A percentile compares a stretch with the other conserved stretches of the same genome.
phyloP scores from a whole-genome alignment of 2,329 filamentous ascomycete genomes.

The Onygenales sp. region DNA sequence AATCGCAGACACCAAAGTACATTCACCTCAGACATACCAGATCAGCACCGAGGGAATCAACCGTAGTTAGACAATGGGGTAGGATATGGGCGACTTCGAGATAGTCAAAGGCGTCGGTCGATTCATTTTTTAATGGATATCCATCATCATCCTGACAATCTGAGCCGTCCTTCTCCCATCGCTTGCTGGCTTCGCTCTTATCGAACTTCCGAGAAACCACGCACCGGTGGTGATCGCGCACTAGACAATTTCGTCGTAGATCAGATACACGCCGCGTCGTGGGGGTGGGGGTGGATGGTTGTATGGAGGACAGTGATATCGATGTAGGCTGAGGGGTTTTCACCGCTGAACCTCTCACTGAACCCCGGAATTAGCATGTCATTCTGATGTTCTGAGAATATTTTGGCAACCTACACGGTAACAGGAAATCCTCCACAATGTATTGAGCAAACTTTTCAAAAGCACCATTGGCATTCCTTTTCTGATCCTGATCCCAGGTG shows the following conservation, averaged over 20 bases:
- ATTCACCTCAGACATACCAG: constrained; percentile 5
- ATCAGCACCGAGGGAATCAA: neutral
- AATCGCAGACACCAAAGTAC: neutral
- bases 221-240: constrained; percentile 9
- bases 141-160: constrained; percentile 5
- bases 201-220: constrained; percentile 5
- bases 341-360: constrained; percentile 11
- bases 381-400: constrained; percentile 2
- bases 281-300: neutral
- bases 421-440: constrained; percentile 14
- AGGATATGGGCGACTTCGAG: constrained; percentile 6
- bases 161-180: neutral
- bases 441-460: constrained; percentile 14
- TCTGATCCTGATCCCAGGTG: constrained; percentile 7
- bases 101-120: constrained; percentile 2
- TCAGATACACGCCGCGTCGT: constrained; percentile 4
- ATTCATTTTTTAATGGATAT: constrained; percentile 5
- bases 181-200: constrained; percentile 7
- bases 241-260: constrained; percentile 8
- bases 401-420: constrained; percentile 10
- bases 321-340: constrained; percentile 15
- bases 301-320: constrained; percentile 1
- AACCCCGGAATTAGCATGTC: constrained; percentile 1
- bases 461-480: constrained; percentile 4
- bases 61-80: constrained; percentile 4